These are phyloP conservation scores for Helotiales sp. DNA, from an alignment of 2,329 filamentous ascomycete genomes.

Conservation along the genomic window DNA sequence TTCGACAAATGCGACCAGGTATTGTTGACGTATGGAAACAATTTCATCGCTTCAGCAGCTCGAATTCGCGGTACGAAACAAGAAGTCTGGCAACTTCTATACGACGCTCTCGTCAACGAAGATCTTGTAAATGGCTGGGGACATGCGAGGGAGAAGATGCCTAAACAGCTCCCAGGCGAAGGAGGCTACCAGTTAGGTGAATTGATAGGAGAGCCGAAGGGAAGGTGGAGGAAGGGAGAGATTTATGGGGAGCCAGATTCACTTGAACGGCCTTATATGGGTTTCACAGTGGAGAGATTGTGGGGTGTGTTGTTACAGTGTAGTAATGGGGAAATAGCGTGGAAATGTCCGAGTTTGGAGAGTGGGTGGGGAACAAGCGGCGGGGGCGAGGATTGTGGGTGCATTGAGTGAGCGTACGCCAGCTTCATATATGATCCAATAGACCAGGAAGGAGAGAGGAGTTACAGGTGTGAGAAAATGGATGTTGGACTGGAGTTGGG, in stretches of 20 bases:
- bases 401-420: conserved; percentile 17
- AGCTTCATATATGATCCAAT: no score
- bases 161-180: conserved; percentile 20
- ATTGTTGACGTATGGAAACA: conserved; percentile 46
- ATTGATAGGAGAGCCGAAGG: not conserved
- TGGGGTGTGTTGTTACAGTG: conserved; percentile 40
- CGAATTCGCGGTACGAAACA: conserved; percentile 39
- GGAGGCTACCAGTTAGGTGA: not conserved
- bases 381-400: conserved; percentile 28
- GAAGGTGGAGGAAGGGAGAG: conserved; percentile 20
- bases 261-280: conserved; percentile 35
- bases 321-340: conserved; percentile 27
- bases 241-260: conserved; percentile 26
- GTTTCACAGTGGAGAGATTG: conserved; percentile 39
- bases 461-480: no score
- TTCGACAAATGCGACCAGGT: conserved; percentile 35
- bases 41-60: conserved; percentile 46
- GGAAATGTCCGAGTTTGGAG: conserved; percentile 30
- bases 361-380: conserved; percentile 25
- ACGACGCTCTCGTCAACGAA: conserved; percentile 26
- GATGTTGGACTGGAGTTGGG: no score
- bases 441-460: no score
- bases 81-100: conserved; percentile 31
- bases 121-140: conserved; percentile 30
- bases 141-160: conserved; percentile 29